phyloP scores from a whole-genome alignment of 1,284 basidiomycete species.

The Vanrija humicola region DNA sequence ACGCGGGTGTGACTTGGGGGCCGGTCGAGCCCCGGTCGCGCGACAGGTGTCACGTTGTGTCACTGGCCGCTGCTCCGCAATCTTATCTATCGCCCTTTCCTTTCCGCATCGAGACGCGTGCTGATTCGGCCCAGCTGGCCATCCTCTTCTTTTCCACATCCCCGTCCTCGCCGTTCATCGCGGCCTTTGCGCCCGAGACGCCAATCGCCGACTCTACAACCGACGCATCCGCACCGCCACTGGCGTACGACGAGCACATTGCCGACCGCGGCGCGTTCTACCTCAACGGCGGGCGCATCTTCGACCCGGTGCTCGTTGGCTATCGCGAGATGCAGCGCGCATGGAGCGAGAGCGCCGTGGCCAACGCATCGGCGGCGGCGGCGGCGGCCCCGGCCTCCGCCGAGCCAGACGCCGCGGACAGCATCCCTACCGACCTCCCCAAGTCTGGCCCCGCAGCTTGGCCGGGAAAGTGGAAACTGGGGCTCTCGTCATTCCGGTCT shows the following conservation, averaged over 20 bases:
- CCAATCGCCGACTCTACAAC: neutral
- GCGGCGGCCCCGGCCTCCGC: neutral
- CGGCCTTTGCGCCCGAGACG: slow-evolving; percentile 7
- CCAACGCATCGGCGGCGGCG: neutral
- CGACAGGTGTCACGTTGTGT: neutral
- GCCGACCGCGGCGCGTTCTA: slow-evolving; percentile 30
- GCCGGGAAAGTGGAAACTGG: slow-evolving; percentile 8
- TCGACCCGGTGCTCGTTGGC: slow-evolving; percentile 34
- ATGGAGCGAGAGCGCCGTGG: slow-evolving; percentile 8
- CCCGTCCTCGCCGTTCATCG: slow-evolving; percentile 38
- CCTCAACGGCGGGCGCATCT: slow-evolving; percentile 28
- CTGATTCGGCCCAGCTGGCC: slow-evolving; percentile 20
- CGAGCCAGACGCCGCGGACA: neutral
- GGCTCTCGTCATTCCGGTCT: neutral
- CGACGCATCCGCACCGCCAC: neutral
- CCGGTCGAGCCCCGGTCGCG: neutral
- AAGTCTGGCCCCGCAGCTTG: slow-evolving; percentile 1
- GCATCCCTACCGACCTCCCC: neutral
- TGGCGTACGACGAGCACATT: slow-evolving; percentile 10
- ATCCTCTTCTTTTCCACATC: slow-evolving; percentile 39
- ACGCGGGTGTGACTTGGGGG: neutral
- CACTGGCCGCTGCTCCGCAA: neutral
- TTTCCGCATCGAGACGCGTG: neutral
- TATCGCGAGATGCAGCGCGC: slow-evolving; percentile 22
- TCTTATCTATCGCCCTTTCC: neutral